Base-by-base conservation (phyloP, 768 basidiomycete species). In the Collybia mongolica region DNA sequence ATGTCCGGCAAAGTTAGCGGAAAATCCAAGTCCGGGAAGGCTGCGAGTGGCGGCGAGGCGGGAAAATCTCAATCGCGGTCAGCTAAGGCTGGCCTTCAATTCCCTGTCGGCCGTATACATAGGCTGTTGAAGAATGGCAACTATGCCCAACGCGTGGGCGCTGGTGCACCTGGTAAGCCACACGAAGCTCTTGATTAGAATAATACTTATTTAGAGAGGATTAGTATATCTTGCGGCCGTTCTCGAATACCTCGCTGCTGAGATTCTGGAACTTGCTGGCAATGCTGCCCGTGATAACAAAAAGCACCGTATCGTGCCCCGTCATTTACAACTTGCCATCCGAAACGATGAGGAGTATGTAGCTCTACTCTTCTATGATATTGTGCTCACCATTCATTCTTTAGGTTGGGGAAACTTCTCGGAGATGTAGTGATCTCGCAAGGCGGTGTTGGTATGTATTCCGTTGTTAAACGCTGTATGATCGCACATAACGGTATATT, bases 271-370 rank as follows among this genome's bases (percentile, higher is more conserved):
- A 68, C 79, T 95, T 32, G 93, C 93, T 54, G 93, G 93, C 36
- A 89, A 90, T 59, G 89, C 90, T 14, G 90, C 86, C 23, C 81
- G 85, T 53, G 85, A 84, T 68, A 87, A 87, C 76, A 86, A 90
- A 80, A 90, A 94, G 76, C 86, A 90, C 59, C 92, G 93, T 86
- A 94, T 95, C 60, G 90, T 94, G 19, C 93, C 93, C 48, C 85
- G 93, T 62, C 93, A 95, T 72, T 70, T 95, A 43, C 93, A 95
- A 64, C 83, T 95, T 48, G 93, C 93, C 56, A 92, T 95, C 70
- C 82, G 93, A 58, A 92, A 93, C 68, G 90, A 92, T 52, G 91
- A 93, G 66, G 91, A 88, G 86, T 86, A 48, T 7, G 67, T 68
- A 1, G 24, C 20, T 32, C 17, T 47, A 24, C 22, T 1, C 12